Percentiles rank a stretch among this genome's conserved stretches.
Conservation (phyloP, 768 basidiomycete genomes). For the Phaffia tasmanica region DNA sequence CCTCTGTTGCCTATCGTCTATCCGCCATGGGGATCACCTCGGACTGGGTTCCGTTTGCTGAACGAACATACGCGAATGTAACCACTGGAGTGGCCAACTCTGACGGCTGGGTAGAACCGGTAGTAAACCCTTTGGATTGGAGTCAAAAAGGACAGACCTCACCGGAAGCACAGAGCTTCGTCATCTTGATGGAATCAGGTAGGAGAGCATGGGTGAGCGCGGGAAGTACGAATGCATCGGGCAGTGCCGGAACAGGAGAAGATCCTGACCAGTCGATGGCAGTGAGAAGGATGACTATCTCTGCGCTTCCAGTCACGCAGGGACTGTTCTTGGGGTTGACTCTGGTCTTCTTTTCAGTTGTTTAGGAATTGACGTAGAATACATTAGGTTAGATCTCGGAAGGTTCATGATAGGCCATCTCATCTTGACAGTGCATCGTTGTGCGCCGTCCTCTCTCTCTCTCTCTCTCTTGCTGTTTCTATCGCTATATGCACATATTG, state of each 20-base stretch:
- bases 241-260: not conserved
- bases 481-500: too few relatives aligned
- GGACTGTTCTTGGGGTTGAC: too few relatives aligned
- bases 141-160: slow-evolving; percentile 46
- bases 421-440: too few relatives aligned
- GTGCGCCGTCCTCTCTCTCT: too few relatives aligned
- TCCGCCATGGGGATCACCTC: slow-evolving; percentile 15
- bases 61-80: slow-evolving; percentile 20
- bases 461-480: too few relatives aligned
- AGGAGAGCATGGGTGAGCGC: slow-evolving; percentile 57
- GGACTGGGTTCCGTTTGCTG: slow-evolving; percentile 18
- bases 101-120: slow-evolving; percentile 59
- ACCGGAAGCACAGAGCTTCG: slow-evolving; percentile 70
- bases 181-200: slow-evolving; percentile 60
- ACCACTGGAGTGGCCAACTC: not conserved
- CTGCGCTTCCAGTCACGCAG: too few relatives aligned
- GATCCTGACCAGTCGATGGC: not conserved
- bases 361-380: too few relatives aligned
- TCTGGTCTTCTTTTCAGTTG: too few relatives aligned
- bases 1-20: slow-evolving; percentile 18
- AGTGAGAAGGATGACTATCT: too few relatives aligned
- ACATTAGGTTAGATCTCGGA: too few relatives aligned
- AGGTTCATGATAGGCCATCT: too few relatives aligned
- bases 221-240: slow-evolving; percentile 15
- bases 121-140: slow-evolving; percentile 59